These are phyloP conservation scores for Botrytis deweyae DNA, from an alignment of 2,329 filamentous ascomycete species.

Conservation along the genomic window DNA sequence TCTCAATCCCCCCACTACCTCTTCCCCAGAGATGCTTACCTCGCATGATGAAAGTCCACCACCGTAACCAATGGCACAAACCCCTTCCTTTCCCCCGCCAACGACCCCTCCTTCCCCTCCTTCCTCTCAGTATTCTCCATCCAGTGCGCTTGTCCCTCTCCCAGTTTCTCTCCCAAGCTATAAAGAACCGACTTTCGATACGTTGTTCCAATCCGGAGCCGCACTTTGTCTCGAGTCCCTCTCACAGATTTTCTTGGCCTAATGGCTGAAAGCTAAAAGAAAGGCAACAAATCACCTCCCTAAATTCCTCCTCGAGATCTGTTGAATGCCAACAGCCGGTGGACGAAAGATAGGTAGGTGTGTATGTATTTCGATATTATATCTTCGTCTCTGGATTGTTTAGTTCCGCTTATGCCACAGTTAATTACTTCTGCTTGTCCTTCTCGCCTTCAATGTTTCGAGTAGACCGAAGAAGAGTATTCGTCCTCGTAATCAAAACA, in stretches of 20 bases:
- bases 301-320: not conserved
- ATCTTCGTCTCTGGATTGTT: not conserved
- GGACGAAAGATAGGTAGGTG: not conserved
- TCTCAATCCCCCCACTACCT: not conserved
- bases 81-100: slow-evolving; percentile 35
- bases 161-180: not conserved
- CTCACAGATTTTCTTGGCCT: slow-evolving; percentile 11
- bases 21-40: slow-evolving; percentile 39
- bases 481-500: slow-evolving; percentile 10
- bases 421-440: not conserved
- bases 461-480: not conserved
- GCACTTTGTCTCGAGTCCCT: slow-evolving; percentile 16
- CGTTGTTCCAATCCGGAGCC: slow-evolving; percentile 13
- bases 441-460: slow-evolving; percentile 2
- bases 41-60: slow-evolving; percentile 81
- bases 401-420: not conserved
- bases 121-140: slow-evolving; percentile 20
- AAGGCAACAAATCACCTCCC: not conserved
- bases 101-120: slow-evolving; percentile 29
- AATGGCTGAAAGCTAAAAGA: slow-evolving; percentile 1
- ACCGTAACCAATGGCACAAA: slow-evolving; percentile 73
- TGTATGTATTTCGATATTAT: not conserved
- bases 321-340: not conserved
- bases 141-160: slow-evolving; percentile 8
- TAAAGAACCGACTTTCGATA: not conserved